A percentile compares a stretch with the other conserved stretches of the same genome.
These are phyloP conservation scores for Clitopilus hobsonii DNA, from an alignment of 768 basidiomycete species.

Conservation along the genomic window DNA sequence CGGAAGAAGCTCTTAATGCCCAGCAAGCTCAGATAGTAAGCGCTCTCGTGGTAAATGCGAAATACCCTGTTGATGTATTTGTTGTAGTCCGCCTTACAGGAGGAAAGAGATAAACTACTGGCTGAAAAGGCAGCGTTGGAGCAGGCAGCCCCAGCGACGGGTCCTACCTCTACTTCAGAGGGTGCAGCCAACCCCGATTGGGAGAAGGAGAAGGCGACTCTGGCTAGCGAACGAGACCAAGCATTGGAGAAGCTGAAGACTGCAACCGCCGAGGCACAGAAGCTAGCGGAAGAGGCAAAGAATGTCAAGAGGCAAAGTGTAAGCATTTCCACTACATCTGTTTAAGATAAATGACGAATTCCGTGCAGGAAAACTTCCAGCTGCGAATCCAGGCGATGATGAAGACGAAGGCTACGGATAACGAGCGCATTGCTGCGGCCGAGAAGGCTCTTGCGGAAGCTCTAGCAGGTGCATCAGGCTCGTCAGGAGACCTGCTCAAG, in stretches of 20 bases:
- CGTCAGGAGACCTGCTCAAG: conserved; percentile 37
- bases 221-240: conserved; percentile 57
- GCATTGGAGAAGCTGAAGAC: conserved; percentile 51
- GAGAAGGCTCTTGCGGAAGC: conserved; percentile 50
- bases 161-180: conserved; percentile 16
- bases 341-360: conserved; percentile 4
- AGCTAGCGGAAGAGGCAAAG: conserved; percentile 37
- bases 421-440: conserved; percentile 41
- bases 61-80: conserved; percentile 2
- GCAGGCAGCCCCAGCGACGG: conserved; percentile 14
- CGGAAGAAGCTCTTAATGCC: conserved; percentile 16
- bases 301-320: conserved; percentile 38
- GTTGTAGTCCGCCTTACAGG: conserved; percentile 43
- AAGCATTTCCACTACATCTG: conserved; percentile 6
- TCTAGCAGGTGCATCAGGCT: conserved; percentile 30
- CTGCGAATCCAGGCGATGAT: conserved; percentile 46
- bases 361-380: conserved; percentile 57
- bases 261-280: conserved; percentile 38
- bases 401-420: conserved; percentile 45
- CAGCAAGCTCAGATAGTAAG: conserved; percentile 35
- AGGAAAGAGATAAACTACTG: conserved; percentile 59
- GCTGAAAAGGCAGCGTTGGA: conserved; percentile 51
- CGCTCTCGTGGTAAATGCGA: conserved; percentile 9
- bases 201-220: conserved; percentile 58
- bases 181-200: conserved; percentile 33